A percentile compares a stretch with the other conserved stretches of the same genome.
These are phyloP conservation scores for Kazachstania bromeliacearum DNA, from an alignment of 805 yeast species.

Conservation along the genomic window DNA sequence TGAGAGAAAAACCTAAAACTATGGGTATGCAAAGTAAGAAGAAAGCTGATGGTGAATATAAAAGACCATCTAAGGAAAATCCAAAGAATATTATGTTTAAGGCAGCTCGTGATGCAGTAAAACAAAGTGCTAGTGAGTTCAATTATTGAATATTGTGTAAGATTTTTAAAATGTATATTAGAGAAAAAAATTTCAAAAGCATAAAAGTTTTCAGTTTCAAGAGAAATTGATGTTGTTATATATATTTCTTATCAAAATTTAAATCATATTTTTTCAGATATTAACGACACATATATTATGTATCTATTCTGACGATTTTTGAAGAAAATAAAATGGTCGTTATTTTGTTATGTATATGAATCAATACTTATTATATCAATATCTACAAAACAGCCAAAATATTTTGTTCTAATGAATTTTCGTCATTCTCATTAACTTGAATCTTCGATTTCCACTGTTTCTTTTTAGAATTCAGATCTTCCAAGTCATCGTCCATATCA, in stretches of 20 bases:
- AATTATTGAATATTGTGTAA: conserved; percentile 43
- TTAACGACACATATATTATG: too few species aligned
- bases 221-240: too few species aligned
- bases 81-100: conserved; percentile 66
- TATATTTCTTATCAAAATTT: too few species aligned
- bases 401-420: conserved; percentile 21
- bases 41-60: conserved; percentile 23
- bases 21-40: conserved; percentile 39
- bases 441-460: conserved; percentile 14
- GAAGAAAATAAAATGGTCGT: too few species aligned
- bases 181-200: too few species aligned
- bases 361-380: too few species aligned
- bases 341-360: too few species aligned
- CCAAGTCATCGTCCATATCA: neutral
- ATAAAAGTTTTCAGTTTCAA: too few species aligned
- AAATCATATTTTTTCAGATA: too few species aligned
- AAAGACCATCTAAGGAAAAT: conserved; percentile 48
- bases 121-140: conserved; percentile 61
- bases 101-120: conserved; percentile 61
- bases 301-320: too few species aligned
- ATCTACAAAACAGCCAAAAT: conserved; percentile 21
- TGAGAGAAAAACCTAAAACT: conserved; percentile 88
- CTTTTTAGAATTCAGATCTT: neutral
- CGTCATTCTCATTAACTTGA: conserved; percentile 16
- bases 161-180: too few species aligned